These are phyloP conservation scores for Trypanosoma scelopori DNA, from an alignment of 208 protist species.

Conservation along the genomic window DNA sequence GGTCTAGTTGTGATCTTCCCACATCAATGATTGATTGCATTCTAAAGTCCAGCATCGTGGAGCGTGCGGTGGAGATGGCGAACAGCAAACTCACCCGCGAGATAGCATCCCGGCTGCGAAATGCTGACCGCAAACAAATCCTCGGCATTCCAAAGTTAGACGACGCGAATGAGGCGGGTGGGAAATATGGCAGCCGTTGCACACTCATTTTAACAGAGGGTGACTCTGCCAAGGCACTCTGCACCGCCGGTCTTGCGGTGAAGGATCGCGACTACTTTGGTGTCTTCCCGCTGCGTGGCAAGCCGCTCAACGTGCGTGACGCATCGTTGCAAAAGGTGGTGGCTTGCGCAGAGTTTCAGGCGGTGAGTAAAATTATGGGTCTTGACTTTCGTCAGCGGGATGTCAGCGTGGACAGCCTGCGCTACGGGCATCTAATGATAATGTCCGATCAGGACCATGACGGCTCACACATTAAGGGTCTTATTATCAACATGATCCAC, in stretches of 20 bases:
- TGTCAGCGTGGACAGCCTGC: conserved; percentile 81
- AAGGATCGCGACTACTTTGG: conserved; percentile 99
- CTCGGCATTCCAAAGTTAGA: conserved; percentile 99
- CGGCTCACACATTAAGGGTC: conserved; percentile 99
- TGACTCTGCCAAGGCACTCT: conserved; percentile 98
- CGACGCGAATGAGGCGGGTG: conserved; percentile 99
- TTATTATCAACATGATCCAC: conserved; percentile 99
- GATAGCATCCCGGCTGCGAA: conserved; percentile 81
- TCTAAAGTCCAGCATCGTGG: conserved; percentile 94
- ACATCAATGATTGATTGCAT: conserved; percentile 96
- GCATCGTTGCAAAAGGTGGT: conserved; percentile 92
- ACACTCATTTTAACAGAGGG: conserved; percentile 99
- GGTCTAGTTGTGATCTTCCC: conserved; percentile 95
- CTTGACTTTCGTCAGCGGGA: conserved; percentile 94
- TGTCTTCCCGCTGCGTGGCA: conserved; percentile 99
- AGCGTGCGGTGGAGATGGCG: conserved; percentile 94
- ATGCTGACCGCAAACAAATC: conserved; percentile 80
- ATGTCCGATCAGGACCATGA: conserved; percentile 99
- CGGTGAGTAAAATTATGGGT: conserved; percentile 95
- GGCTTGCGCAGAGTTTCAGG: conserved; percentile 96
- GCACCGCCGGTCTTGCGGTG: conserved; percentile 97
- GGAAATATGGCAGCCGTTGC: conserved; percentile 93
- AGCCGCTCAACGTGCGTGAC: conserved; percentile 99
- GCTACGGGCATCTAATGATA: conserved; percentile 99
- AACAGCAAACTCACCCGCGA: conserved; percentile 95